phyloP scores from a whole-genome alignment of 1,139 yeast genomes.

The Yamadazyma diospyri region DNA sequence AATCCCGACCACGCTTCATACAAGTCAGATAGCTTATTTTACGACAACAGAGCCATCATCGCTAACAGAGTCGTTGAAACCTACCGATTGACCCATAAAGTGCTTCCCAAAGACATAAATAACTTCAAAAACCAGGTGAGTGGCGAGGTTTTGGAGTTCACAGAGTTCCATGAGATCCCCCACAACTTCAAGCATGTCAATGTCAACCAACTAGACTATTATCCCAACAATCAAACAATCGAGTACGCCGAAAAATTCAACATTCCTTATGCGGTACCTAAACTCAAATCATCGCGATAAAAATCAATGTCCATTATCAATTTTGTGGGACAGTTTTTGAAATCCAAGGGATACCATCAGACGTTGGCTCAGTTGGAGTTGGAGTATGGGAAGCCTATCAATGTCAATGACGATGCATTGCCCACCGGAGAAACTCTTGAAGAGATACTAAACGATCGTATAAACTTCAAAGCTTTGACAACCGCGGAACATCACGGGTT shows the following conservation, averaged over 20 bases:
- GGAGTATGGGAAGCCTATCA: slow-evolving; percentile 41
- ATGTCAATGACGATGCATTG: slow-evolving; percentile 13
- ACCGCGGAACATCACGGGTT: slow-evolving; percentile 13
- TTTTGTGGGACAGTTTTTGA: slow-evolving; percentile 56
- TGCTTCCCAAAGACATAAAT: slow-evolving; percentile 2
- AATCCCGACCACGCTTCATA: slow-evolving; percentile 12
- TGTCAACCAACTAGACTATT: slow-evolving; percentile 23
- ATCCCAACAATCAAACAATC: slow-evolving; percentile 37
- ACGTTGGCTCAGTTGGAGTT: slow-evolving; percentile 48
- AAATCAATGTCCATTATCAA: slow-evolving; percentile 19
- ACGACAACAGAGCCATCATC: slow-evolving; percentile 47
- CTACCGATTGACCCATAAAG: slow-evolving; percentile 1
- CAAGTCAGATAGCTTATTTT: slow-evolving; percentile 22
- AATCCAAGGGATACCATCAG: slow-evolving; percentile 37
- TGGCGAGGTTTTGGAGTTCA: slow-evolving; percentile 17
- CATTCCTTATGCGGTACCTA: slow-evolving; percentile 9
- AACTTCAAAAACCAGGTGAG: slow-evolving; percentile 17
- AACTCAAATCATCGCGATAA: neutral
- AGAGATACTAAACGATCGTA: slow-evolving; percentile 51
- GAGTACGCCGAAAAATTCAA: slow-evolving; percentile 27
- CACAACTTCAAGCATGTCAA: slow-evolving; percentile 20
- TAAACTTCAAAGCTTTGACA: slow-evolving; percentile 23
- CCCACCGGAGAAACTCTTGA: slow-evolving; percentile 43
- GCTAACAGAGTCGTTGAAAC: slow-evolving; percentile 43
- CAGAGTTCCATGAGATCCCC: slow-evolving; percentile 19